Evolutionary conservation across 129 eudicot species (phyloP), one percentile per base, ranked within the genome.

Genomic region (Artemisia annua): DNA sequence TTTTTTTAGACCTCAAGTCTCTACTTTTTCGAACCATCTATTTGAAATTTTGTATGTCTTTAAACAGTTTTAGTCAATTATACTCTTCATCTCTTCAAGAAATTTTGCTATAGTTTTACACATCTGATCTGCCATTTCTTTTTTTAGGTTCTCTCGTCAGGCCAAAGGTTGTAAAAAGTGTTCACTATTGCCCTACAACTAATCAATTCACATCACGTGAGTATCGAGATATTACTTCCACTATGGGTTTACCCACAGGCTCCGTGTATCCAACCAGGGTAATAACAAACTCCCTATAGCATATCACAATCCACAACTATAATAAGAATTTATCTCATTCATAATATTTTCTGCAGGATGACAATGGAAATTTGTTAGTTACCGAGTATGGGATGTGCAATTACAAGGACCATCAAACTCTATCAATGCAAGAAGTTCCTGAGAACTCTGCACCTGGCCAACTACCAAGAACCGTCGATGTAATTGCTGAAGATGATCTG

Each of bases 371-470:
- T 79, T 64, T 95, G 69, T 76, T 95, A 24, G 99, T 90, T 69
- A 95, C 99, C 11, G 99, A 95, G 76, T 95, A 82, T 74, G 99
- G 99, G 3, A 19, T 95, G 28, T 95, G 99, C 80, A 83, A 87
- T 24, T 95, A 95, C 77, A 95, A 95, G 80, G 99, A 95, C 59
- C 99, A 95, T 79, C 99, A 95, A 71, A 95, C 96, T 26, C 66
- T 95, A 58, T 88, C 99, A 60, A 90, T 95, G 99, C 99, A 95
- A 86, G 99, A 95, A 73, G 96, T 95, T 52, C 99, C 99, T 24
- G 97, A 95, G 72, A 95, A 90, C 35, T 88, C 99, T 73, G 99
- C 97, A 39, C 96, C 99, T 75, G 99, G 99, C 63, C 99, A 95
- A 81, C 96, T 95, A 58, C 99, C 99, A 60, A 76, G 99, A 79